Percentiles rank a stretch among this genome's conserved stretches.
phyloP scores from a whole-genome alignment of 2,329 filamentous ascomycete species.

The Mycosphaerella sp. region DNA sequence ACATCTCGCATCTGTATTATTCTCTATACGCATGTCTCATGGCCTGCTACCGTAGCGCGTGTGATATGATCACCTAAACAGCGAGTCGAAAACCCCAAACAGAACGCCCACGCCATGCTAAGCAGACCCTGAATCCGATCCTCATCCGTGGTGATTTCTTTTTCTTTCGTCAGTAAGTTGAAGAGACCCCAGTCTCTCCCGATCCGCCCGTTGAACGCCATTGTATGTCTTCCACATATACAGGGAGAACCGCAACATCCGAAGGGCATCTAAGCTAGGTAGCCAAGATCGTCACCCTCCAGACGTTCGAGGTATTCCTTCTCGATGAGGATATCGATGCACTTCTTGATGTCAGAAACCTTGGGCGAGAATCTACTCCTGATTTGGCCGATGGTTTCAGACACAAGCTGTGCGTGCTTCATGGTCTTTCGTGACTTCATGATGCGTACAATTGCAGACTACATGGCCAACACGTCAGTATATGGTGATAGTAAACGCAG shows the following conservation, averaged over 20 bases:
- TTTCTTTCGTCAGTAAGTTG: background rate
- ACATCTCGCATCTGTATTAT: conserved; percentile 9
- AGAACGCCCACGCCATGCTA: conserved; percentile 31
- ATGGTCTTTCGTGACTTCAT: conserved; percentile 99
- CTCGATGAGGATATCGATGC: conserved; percentile 95
- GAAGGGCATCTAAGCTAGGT: conserved; percentile 61
- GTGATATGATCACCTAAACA: background rate
- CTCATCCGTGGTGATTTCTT: conserved; percentile 5
- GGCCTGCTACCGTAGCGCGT: conserved; percentile 1
- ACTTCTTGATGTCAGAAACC: conserved; percentile 96
- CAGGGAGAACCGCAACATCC: background rate
- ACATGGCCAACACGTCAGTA: conserved; percentile 30
- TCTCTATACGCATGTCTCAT: conserved; percentile 8
- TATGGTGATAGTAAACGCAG: background rate
- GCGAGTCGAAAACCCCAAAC: background rate
- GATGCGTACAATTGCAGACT: conserved; percentile 98
- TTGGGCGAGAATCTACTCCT: conserved; percentile 88
- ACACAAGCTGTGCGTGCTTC: conserved; percentile 92
- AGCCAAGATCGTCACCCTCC: conserved; percentile 89
- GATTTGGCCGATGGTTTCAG: conserved; percentile 94
- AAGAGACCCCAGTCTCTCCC: conserved; percentile 8
- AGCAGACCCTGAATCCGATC: conserved; percentile 6
- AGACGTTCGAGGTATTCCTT: conserved; percentile 98
- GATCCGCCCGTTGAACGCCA: conserved; percentile 4
- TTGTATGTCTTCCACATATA: background rate